phyloP scores from a whole-genome alignment of 2,329 filamentous ascomycete genomes.

The Catunica adiposa region DNA sequence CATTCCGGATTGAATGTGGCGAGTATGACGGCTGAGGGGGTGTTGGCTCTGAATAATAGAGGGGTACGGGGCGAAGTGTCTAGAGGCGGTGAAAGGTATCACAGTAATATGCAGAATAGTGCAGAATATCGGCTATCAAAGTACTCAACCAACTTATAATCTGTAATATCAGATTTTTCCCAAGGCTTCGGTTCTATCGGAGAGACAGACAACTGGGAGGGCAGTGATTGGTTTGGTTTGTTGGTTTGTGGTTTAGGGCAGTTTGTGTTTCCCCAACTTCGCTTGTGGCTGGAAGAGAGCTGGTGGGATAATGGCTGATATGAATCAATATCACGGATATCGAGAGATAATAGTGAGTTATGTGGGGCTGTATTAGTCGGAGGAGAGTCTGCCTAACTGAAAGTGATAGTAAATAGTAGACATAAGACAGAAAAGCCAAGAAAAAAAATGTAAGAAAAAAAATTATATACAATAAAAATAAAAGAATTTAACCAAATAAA shows the following conservation, averaged over 20 bases:
- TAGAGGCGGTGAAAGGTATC: background rate
- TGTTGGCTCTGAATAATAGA: too few species aligned
- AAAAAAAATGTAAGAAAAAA: background rate
- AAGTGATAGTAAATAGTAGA: background rate
- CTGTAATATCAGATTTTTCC: background rate
- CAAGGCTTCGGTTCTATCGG: too few species aligned
- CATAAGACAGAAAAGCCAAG: background rate
- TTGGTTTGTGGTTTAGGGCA: background rate
- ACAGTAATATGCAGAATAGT: background rate
- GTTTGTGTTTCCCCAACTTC: constrained; percentile 4
- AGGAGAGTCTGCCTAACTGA: too few species aligned
- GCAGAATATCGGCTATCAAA: background rate
- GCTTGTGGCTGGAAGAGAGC: background rate
- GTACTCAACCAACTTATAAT: background rate
- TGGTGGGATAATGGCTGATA: background rate
- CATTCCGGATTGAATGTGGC: background rate
- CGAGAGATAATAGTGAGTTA: background rate
- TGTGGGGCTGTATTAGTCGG: background rate
- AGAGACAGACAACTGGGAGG: background rate
- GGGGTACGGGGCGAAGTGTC: too few species aligned
- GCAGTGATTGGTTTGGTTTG: too few species aligned
- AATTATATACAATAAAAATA: background rate
- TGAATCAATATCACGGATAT: constrained; percentile 1
- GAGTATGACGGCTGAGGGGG: too few species aligned
- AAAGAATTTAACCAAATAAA: background rate